A percentile compares a stretch with the other conserved stretches of the same genome.
phyloP scores from a whole-genome alignment of 208 protist genomes.

The Wallacemonas rigidus region DNA sequence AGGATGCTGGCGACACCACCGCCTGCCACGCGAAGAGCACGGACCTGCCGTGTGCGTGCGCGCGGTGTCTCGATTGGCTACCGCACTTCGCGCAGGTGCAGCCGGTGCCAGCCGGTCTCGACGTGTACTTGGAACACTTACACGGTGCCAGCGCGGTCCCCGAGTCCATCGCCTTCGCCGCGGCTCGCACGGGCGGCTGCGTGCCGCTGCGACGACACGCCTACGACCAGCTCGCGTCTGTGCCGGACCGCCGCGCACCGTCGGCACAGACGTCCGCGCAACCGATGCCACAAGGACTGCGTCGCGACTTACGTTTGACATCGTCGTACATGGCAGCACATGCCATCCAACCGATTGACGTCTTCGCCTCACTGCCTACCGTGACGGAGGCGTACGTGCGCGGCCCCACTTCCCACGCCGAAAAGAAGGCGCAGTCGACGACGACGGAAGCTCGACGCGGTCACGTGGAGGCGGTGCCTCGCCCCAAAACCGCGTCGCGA shows the following conservation, averaged over 20 bases:
- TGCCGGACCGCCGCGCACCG: neutral
- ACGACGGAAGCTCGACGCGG: too few species aligned
- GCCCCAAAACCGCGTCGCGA: neutral
- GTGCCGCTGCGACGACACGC: neutral
- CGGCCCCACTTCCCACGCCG: too few species aligned
- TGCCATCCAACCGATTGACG: constrained; percentile 14
- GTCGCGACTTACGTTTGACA: neutral
- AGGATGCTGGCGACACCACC: too few species aligned
- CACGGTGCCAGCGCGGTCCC: constrained; percentile 1
- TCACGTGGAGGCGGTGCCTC: neutral
- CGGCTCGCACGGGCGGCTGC: neutral
- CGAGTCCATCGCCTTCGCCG: neutral
- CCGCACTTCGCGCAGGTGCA: constrained; percentile 19
- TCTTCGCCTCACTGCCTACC: constrained; percentile 26
- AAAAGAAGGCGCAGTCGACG: too few species aligned
- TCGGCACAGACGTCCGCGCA: neutral
- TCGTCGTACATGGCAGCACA: neutral
- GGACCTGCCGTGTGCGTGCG: constrained; percentile 9
- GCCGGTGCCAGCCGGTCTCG: constrained; percentile 4
- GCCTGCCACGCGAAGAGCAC: too few species aligned
- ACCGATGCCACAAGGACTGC: constrained; percentile 20
- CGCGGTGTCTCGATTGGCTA: constrained; percentile 14
- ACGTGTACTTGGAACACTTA: constrained; percentile 17
- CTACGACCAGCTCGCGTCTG: neutral
- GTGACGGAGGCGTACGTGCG: too few species aligned